Evolutionary conservation across 2,329 filamentous ascomycete genomes (phyloP).

Genomic region (Fusarium albosuccineum): DNA sequence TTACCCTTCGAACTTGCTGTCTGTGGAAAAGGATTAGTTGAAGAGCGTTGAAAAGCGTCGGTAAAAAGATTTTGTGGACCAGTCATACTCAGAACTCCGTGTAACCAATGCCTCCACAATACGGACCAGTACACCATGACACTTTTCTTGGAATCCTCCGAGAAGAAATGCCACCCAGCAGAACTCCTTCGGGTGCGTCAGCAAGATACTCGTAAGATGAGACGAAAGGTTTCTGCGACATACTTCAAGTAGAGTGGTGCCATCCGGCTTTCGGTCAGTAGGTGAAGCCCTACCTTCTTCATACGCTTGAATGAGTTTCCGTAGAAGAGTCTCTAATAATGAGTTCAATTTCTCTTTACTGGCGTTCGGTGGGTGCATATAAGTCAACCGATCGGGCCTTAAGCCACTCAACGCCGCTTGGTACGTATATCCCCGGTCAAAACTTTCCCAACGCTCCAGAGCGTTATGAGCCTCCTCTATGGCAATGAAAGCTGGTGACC

Average conservation of each 20-base stretch:
- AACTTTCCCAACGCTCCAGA: neutral
- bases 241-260: neutral
- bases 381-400: too few relatives aligned
- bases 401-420: too few relatives aligned
- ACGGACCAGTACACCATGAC: neutral
- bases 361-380: too few relatives aligned
- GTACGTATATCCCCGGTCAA: neutral
- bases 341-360: neutral
- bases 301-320: neutral
- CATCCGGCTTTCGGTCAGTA: neutral
- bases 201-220: too few relatives aligned
- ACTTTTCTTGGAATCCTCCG: neutral
- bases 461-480: neutral
- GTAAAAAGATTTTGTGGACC: too few relatives aligned
- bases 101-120: neutral
- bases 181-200: neutral
- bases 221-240: neutral
- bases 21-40: too few relatives aligned
- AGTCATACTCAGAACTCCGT: neutral
- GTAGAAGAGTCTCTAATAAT: neutral
- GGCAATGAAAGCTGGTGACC: conserved; percentile 1
- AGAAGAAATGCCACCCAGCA: rapidly evolving
- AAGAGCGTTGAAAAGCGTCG: too few relatives aligned
- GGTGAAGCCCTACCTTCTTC: neutral
- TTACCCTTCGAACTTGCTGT: too few relatives aligned